These are phyloP conservation scores for Acorus calamus DNA, from an alignment of 106 monocot species.

Conservation along the genomic window DNA sequence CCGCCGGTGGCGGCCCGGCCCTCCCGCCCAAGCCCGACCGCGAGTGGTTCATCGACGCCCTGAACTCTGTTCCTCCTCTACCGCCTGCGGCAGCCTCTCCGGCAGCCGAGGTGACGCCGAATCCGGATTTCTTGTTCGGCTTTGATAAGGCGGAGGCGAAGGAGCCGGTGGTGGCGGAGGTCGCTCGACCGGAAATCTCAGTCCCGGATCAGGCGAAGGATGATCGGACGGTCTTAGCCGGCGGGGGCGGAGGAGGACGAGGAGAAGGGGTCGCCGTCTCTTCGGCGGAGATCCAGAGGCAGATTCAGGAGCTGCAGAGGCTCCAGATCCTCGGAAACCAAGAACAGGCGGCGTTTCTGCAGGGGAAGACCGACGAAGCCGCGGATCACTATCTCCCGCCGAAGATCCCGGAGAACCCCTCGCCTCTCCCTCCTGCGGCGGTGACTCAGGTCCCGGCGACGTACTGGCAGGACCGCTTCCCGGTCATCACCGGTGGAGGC, in stretches of 20 bases:
- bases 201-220: slow-evolving; percentile 7
- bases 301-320: slow-evolving; percentile 36
- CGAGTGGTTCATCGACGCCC: background rate
- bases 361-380: slow-evolving; percentile 9
- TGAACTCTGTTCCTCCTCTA: too few relatives aligned
- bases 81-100: too few relatives aligned
- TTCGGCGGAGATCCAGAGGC: slow-evolving; percentile 26
- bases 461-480: slow-evolving; percentile 13
- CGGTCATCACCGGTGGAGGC: slow-evolving; percentile 3
- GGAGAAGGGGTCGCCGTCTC: slow-evolving; percentile 10
- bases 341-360: background rate
- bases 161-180: too few relatives aligned
- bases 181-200: background rate
- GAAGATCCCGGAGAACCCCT: slow-evolving; percentile 10
- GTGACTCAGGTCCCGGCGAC: slow-evolving; percentile 11
- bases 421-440: slow-evolving; percentile 3
- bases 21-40: background rate
- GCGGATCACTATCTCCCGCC: slow-evolving; percentile 13
- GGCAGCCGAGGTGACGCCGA: too few relatives aligned
- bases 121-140: slow-evolving; percentile 38
- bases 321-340: slow-evolving; percentile 25
- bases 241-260: background rate
- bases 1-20: background rate
- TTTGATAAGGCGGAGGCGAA: slow-evolving; percentile 13
- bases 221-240: background rate